Evolutionary conservation across 345 rosid species (phyloP).

Genomic region (Atalantia buxifolia): DNA sequence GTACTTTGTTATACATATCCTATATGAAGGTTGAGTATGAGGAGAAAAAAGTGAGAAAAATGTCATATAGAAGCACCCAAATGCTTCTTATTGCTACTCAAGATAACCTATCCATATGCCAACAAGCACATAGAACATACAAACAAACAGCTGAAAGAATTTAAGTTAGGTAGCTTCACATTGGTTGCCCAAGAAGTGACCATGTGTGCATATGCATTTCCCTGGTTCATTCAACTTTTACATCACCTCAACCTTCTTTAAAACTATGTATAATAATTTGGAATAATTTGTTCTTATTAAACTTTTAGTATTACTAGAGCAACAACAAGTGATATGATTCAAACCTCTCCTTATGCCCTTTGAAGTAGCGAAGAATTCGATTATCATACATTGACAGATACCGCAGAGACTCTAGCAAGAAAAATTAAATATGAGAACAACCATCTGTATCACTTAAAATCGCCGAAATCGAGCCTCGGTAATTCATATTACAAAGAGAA

Average conservation of each 20-base stretch:
- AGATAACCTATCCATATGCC: not conserved
- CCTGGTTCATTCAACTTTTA: not conserved
- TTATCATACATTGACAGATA: constrained; percentile 97
- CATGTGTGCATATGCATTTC: not conserved
- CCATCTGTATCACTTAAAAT: not conserved
- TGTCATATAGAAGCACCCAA: not conserved
- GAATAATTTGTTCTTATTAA: not conserved
- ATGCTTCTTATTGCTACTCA: not conserved
- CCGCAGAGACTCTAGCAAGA: constrained; percentile 69
- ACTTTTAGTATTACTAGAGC: not conserved
- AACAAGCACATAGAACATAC: not conserved
- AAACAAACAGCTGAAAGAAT: not conserved
- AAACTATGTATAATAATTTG: not conserved
- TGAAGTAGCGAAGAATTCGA: constrained; percentile 93
- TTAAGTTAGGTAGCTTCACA: not conserved
- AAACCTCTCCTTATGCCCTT: constrained; percentile 93
- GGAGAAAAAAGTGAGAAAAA: not conserved
- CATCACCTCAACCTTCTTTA: not conserved
- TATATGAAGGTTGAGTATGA: not conserved
- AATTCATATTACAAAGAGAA: not conserved
- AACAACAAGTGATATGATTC: not conserved
- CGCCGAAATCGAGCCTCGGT: not conserved
- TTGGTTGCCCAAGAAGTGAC: not conserved
- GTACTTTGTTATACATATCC: not conserved
- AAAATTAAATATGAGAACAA: not conserved